phyloP scores from a whole-genome alignment of 495 filamentous ascomycete species.

The Aspergillus avenaceus region DNA sequence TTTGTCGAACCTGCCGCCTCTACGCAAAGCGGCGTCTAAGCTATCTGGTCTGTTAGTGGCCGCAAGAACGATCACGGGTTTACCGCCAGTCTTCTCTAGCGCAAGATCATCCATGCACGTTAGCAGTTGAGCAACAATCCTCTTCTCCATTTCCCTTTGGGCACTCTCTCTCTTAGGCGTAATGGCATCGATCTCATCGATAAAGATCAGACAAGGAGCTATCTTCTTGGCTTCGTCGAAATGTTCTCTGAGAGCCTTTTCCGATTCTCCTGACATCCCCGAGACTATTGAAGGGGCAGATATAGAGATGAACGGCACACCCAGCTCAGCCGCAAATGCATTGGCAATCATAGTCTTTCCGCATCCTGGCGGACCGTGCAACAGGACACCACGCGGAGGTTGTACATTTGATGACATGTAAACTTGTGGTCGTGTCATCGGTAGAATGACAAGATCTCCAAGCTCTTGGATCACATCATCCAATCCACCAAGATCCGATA shows the following conservation, averaged over 20 bases:
- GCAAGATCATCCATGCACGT: constrained; percentile 86
- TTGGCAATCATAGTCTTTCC: constrained; percentile 94
- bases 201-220: constrained; percentile 89
- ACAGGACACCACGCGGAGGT: constrained; percentile 79
- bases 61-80: constrained; percentile 89
- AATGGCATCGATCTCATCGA: constrained; percentile 96
- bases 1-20: constrained; percentile 83
- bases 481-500: constrained; percentile 82
- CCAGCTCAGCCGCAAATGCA: constrained; percentile 81
- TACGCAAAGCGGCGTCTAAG: constrained; percentile 79
- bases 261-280: constrained; percentile 94
- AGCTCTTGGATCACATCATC: constrained; percentile 74
- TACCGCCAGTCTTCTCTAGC: constrained; percentile 74
- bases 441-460: constrained; percentile 76
- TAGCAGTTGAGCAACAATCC: constrained; percentile 90
- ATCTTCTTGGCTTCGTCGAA: constrained; percentile 84
- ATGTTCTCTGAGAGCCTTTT: constrained; percentile 87
- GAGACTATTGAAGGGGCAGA: constrained; percentile 86
- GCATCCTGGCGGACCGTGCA: constrained; percentile 92
- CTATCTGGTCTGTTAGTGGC: constrained; percentile 92
- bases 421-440: constrained; percentile 69
- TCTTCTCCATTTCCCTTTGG: constrained; percentile 95
- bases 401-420: constrained; percentile 57
- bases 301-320: constrained; percentile 81
- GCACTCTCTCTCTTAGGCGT: constrained; percentile 91